These are phyloP conservation scores for Poronia punctata DNA, from an alignment of 495 filamentous ascomycete species.

Conservation along the genomic window DNA sequence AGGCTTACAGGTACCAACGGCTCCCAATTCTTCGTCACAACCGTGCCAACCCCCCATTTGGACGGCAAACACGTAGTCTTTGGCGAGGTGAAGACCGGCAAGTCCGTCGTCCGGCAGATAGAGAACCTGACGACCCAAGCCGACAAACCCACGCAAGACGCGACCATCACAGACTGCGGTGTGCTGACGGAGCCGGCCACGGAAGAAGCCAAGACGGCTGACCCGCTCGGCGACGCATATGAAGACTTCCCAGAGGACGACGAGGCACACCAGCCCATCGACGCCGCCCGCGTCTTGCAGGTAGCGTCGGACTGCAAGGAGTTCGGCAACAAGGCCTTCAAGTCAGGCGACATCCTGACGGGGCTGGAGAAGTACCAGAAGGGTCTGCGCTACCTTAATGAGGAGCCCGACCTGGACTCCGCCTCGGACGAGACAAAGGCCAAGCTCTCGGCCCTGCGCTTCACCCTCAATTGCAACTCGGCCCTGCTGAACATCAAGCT, in stretches of 20 bases:
- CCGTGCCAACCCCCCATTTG: constrained; percentile 85
- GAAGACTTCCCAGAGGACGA: constrained; percentile 94
- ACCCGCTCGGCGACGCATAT: constrained; percentile 82
- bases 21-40: constrained; percentile 97
- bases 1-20: constrained; percentile 67
- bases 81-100: constrained; percentile 88
- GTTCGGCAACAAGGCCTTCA: constrained; percentile 89
- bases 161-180: constrained; percentile 76
- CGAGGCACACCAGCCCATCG: constrained; percentile 43
- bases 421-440: constrained; percentile 60
- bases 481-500: constrained; percentile 79
- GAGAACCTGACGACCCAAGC: constrained; percentile 74
- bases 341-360: constrained; percentile 57
- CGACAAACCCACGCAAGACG: constrained; percentile 74
- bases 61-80: constrained; percentile 98
- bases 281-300: constrained; percentile 59
- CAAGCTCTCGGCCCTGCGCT: constrained; percentile 65
- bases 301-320: constrained; percentile 87
- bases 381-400: constrained; percentile 87
- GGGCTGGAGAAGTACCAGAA: constrained; percentile 96
- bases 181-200: constrained; percentile 68
- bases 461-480: constrained; percentile 70
- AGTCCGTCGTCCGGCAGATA: constrained; percentile 82
- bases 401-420: constrained; percentile 67
- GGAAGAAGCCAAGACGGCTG: constrained; percentile 54